Conservation (phyloP, 1,284 basidiomycete genomes). For the Ustilago lituana region DNA sequence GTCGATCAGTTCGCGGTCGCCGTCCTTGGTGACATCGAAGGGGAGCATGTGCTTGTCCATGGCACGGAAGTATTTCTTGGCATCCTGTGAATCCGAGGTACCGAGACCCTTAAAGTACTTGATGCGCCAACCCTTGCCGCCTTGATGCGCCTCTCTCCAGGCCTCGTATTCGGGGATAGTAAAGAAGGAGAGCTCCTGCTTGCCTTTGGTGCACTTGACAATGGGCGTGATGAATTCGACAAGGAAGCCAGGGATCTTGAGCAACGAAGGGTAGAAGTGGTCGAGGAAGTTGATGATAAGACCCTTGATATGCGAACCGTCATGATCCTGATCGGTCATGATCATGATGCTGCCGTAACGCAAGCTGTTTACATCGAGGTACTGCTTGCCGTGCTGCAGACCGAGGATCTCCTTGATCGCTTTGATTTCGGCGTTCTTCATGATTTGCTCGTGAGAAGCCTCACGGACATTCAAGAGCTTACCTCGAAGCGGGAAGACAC, state of each 20-base stretch:
- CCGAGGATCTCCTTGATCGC: constrained; percentile 99
- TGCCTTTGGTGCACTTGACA: constrained; percentile 82
- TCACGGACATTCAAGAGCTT: constrained; percentile 98
- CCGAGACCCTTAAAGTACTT: constrained; percentile 93
- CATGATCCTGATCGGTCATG: constrained; percentile 99
- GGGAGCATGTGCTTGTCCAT: constrained; percentile 94
- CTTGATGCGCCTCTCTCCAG: constrained; percentile 84
- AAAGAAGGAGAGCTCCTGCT: constrained; percentile 87
- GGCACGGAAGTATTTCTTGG: constrained; percentile 89
- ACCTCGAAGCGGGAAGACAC: constrained; percentile 96
- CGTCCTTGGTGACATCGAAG: constrained; percentile 82
- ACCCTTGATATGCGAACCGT: constrained; percentile 99
- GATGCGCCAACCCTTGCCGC: constrained; percentile 80
- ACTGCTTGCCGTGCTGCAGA: constrained; percentile 91
- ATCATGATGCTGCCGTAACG: constrained; percentile 98
- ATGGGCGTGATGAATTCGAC: constrained; percentile 99
- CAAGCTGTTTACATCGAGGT: constrained; percentile 77
- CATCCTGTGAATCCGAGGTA: constrained; percentile 87
- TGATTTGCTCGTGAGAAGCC: constrained; percentile 92
- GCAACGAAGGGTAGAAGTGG: constrained; percentile 93
- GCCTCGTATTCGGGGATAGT: constrained; percentile 96
- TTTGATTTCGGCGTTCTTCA: constrained; percentile 97
- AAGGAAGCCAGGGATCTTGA: constrained; percentile 90
- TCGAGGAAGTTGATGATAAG: constrained; percentile 98
- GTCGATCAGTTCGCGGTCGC: constrained; percentile 89